Conservation (phyloP, 805 yeast species). For the Cyberlindnera mississippiensis region DNA sequence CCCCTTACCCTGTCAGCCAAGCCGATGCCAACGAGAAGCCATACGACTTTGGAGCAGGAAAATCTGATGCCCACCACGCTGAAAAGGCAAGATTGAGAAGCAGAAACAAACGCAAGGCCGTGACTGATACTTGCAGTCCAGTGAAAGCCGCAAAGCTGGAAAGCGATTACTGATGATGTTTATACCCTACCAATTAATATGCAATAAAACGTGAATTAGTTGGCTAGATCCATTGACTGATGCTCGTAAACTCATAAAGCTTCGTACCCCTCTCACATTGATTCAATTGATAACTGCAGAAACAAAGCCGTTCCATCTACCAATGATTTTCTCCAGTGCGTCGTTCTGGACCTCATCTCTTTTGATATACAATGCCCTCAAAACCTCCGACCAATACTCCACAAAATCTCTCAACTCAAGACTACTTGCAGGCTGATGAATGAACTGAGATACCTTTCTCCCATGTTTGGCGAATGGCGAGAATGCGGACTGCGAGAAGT, state of each 20-base stretch:
- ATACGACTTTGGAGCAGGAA: no score
- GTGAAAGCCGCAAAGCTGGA: constrained; percentile 22
- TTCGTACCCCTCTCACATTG: neutral
- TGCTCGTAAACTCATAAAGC: neutral
- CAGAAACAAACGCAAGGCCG: neutral
- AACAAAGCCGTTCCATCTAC: constrained; percentile 33
- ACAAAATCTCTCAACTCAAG: constrained; percentile 38
- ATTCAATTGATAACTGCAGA: no score
- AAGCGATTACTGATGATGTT: neutral
- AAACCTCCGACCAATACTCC: constrained; percentile 48
- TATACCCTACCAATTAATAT: no score
- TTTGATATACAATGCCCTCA: constrained; percentile 40
- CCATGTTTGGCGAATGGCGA: constrained; percentile 25
- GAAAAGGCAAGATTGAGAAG: constrained; percentile 7
- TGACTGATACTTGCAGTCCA: constrained; percentile 17
- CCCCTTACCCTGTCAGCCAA: no score
- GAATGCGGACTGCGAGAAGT: constrained; percentile 31
- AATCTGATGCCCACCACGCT: no score
- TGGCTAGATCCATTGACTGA: neutral
- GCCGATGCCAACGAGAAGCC: no score
- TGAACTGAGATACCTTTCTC: constrained; percentile 24
- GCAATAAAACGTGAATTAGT: no score
- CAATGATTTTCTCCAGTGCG: constrained; percentile 30
- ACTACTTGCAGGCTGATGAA: constrained; percentile 28
- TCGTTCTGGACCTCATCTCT: constrained; percentile 30